Evolutionary conservation across 768 basidiomycete genomes (phyloP).

Genomic region (Pilatotrama ljubarskyi): DNA sequence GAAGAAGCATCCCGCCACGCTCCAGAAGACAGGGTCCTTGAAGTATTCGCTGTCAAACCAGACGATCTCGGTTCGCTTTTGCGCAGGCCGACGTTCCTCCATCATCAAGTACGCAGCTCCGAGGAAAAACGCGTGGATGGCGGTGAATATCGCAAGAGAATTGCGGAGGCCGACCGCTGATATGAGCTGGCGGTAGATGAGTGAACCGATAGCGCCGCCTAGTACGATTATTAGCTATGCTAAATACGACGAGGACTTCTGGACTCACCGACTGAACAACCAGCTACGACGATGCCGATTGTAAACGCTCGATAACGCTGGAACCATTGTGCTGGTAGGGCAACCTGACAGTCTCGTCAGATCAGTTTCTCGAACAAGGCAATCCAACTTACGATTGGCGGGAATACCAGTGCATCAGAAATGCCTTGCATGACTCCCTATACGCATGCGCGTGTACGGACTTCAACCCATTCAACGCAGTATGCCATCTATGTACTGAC

Average conservation of each 20-base stretch:
- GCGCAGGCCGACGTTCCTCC: conserved; percentile 29
- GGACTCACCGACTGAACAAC: conserved; percentile 21
- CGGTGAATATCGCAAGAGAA: conserved; percentile 34
- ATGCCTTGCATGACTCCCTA: conserved; percentile 35
- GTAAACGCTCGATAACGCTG: conserved; percentile 19
- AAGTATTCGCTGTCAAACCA: conserved; percentile 26
- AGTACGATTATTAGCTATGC: no score
- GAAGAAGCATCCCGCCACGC: conserved; percentile 23
- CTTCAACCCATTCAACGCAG: no score
- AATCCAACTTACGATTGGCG: conserved; percentile 13
- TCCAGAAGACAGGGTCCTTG: conserved; percentile 27
- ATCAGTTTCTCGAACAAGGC: not conserved
- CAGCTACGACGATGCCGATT: conserved; percentile 23
- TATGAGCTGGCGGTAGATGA: conserved; percentile 23
- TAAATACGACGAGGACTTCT: not conserved
- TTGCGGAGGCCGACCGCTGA: conserved; percentile 33
- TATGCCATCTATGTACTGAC: no score
- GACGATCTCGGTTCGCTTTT: conserved; percentile 11
- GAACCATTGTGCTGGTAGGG: conserved; percentile 26
- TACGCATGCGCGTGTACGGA: no score
- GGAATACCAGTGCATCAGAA: conserved; percentile 20
- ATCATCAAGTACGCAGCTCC: conserved; percentile 33
- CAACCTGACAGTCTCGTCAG: conserved; percentile 4
- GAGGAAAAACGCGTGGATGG: conserved; percentile 30
- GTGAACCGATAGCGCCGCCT: conserved; percentile 23